Evolutionary conservation across 2,329 filamentous ascomycete genomes (phyloP).

Genomic region (Paecilomyces sp.): DNA sequence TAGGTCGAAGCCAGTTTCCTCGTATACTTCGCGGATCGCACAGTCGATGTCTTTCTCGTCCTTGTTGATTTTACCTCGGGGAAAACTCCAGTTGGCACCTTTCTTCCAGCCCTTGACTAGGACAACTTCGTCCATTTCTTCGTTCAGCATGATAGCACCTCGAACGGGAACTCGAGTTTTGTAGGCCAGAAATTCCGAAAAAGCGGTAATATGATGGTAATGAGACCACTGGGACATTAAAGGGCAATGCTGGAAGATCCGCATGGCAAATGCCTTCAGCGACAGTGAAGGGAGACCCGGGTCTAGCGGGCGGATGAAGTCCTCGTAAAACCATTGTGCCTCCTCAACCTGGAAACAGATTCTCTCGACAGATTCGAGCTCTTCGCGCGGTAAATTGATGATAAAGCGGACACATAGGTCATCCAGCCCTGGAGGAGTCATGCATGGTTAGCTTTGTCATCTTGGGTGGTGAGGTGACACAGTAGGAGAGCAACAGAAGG

Average conservation of each 20-base stretch:
- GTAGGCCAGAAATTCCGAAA: slow-evolving; percentile 87
- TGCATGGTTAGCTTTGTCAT: slow-evolving; percentile 15
- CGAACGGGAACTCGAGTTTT: slow-evolving; percentile 91
- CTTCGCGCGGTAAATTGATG: slow-evolving; percentile 88
- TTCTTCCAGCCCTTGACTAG: slow-evolving; percentile 99
- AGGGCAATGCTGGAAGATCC: slow-evolving; percentile 91
- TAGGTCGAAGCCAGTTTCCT: slow-evolving; percentile 90
- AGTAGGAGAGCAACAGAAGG: too few species aligned
- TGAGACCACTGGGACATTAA: slow-evolving; percentile 74
- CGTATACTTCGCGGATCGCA: slow-evolving; percentile 87
- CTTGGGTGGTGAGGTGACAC: background rate
- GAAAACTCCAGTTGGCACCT: slow-evolving; percentile 91
- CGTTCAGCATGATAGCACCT: slow-evolving; percentile 86
- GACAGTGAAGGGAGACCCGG: slow-evolving; percentile 77
- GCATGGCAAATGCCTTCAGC: slow-evolving; percentile 75
- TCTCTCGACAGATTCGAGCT: slow-evolving; percentile 80
- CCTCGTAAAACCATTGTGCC: slow-evolving; percentile 99
- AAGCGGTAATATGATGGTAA: slow-evolving; percentile 72
- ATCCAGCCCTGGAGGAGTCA: slow-evolving; percentile 66
- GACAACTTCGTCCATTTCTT: slow-evolving; percentile 87
- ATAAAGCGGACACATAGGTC: slow-evolving; percentile 97
- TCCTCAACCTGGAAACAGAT: slow-evolving; percentile 99
- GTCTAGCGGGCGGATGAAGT: slow-evolving; percentile 90
- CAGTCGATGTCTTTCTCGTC: slow-evolving; percentile 91
- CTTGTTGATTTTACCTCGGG: slow-evolving; percentile 95